These are phyloP conservation scores for Oryza meridionalis DNA, from an alignment of 176 grass and related monocot genomes.

Conservation along the genomic window DNA sequence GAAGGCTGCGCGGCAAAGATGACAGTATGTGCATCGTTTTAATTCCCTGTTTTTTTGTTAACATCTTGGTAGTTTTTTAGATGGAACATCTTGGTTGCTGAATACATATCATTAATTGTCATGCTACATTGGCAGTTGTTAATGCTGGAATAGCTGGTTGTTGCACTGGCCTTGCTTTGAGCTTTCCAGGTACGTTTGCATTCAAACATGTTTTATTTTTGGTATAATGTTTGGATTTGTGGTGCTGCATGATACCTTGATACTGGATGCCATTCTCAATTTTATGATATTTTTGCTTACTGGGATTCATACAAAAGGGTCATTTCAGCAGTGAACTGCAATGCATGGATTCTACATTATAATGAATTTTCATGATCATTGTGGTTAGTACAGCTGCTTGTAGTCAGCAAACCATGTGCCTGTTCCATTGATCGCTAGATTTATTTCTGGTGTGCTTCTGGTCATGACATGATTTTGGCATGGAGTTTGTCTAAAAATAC, in stretches of 20 bases:
- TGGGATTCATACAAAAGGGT: not conserved
- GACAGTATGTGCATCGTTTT: constrained; percentile 61
- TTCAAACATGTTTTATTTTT: not conserved
- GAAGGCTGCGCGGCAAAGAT: constrained; percentile 90
- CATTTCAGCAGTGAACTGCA: not conserved
- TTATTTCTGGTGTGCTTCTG: not conserved
- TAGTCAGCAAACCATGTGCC: not conserved
- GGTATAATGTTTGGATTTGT: not conserved
- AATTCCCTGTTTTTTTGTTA: not conserved
- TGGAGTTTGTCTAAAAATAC: not conserved
- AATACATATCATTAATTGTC: constrained; percentile 30
- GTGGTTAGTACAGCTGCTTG: not conserved
- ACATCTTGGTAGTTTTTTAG: not conserved
- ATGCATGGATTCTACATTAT: not conserved
- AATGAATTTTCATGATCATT: not conserved
- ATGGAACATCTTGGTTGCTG: not conserved
- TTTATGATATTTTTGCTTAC: not conserved
- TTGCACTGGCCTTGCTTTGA: constrained; percentile 89
- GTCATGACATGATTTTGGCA: not conserved
- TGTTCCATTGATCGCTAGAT: not conserved
- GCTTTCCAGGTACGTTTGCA: constrained; percentile 82
- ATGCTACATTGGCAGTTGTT: constrained; percentile 59
- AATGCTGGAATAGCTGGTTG: constrained; percentile 93
- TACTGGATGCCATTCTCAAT: not conserved
- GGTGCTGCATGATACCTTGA: not conserved